A percentile compares a stretch with the other conserved stretches of the same genome.
These are phyloP conservation scores for Sugiyamaella novakii DNA, from an alignment of 1,139 yeast genomes.

Conservation along the genomic window DNA sequence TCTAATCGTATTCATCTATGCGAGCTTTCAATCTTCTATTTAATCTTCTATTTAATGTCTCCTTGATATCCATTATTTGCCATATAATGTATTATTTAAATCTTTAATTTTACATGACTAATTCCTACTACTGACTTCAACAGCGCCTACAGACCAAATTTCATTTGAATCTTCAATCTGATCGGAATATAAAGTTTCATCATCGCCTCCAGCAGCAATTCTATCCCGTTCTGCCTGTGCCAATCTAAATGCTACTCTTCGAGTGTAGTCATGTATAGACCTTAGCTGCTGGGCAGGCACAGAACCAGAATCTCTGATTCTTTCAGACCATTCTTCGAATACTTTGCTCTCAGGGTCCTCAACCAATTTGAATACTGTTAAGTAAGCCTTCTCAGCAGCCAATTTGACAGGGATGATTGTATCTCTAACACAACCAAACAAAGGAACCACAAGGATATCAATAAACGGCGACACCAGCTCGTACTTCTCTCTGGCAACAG, in stretches of 20 bases:
- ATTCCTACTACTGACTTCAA: conserved; percentile 17
- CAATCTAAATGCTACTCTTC: conserved; percentile 80
- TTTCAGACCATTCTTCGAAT: conserved; percentile 63
- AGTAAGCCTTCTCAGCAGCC: conserved; percentile 90
- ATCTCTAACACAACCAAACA: conserved; percentile 84
- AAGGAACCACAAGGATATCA: conserved; percentile 65
- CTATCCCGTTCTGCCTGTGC: conserved; percentile 86
- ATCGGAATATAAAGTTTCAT: conserved; percentile 80
- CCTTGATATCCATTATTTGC: not conserved
- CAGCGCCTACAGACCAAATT: conserved; percentile 42
- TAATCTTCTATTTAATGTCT: too few species aligned
- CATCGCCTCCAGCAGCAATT: conserved; percentile 88
- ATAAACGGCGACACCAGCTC: conserved; percentile 53
- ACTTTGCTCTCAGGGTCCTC: conserved; percentile 61
- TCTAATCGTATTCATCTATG: too few species aligned
- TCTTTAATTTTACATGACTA: conserved; percentile 2
- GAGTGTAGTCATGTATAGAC: conserved; percentile 83
- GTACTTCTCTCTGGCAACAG: conserved; percentile 67
- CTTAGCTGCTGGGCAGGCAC: conserved; percentile 55
- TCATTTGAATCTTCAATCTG: conserved; percentile 83
- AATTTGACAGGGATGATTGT: conserved; percentile 84
- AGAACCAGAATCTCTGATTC: conserved; percentile 26
- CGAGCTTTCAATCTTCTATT: too few species aligned
- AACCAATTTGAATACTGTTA: conserved; percentile 70
- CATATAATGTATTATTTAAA: not conserved